These are phyloP conservation scores for Gelatoporia subvermispora DNA, from an alignment of 768 basidiomycete species.

Conservation along the genomic window DNA sequence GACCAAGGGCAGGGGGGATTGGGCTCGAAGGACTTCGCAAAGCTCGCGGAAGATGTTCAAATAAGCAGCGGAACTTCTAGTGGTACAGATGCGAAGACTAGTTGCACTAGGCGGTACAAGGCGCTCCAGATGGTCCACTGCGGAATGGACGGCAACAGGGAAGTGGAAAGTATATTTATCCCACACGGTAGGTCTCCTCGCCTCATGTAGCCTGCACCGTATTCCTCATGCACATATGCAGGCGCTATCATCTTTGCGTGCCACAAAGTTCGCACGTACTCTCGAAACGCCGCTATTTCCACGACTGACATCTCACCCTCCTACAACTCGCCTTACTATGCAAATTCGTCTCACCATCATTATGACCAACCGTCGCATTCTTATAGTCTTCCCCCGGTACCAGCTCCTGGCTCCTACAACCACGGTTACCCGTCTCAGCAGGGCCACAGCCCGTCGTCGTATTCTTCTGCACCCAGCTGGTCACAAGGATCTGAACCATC, in stretches of 20 bases:
- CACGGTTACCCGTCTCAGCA: constrained; percentile 11
- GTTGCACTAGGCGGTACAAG: constrained; percentile 81
- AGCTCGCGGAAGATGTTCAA: constrained; percentile 65
- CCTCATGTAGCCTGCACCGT: constrained; percentile 6
- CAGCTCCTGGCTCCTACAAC: constrained; percentile 17
- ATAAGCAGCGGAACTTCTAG: constrained; percentile 46
- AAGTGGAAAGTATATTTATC: constrained; percentile 85
- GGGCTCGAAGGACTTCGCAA: constrained; percentile 37
- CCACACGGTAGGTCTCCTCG: constrained; percentile 61
- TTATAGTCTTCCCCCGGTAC: constrained; percentile 22
- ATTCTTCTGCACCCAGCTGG: constrained; percentile 16
- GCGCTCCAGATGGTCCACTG: constrained; percentile 54
- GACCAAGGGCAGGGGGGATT: constrained; percentile 39
- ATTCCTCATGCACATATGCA: constrained; percentile 20
- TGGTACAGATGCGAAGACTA: constrained; percentile 73
- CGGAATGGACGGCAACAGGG: constrained; percentile 44
- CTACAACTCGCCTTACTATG: constrained; percentile 22
- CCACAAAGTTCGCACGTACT: constrained; percentile 54
- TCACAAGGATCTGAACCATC: constrained; percentile 4
- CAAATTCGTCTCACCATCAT: constrained; percentile 16
- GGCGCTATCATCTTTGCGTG: constrained; percentile 71
- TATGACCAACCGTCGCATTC: constrained; percentile 22
- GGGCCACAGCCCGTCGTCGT: constrained; percentile 9
- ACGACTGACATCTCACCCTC: constrained; percentile 12
- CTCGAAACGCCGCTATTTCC: constrained; percentile 15